phyloP scores from a whole-genome alignment of 179 eudicot species.

The Carnegiea gigantea region DNA sequence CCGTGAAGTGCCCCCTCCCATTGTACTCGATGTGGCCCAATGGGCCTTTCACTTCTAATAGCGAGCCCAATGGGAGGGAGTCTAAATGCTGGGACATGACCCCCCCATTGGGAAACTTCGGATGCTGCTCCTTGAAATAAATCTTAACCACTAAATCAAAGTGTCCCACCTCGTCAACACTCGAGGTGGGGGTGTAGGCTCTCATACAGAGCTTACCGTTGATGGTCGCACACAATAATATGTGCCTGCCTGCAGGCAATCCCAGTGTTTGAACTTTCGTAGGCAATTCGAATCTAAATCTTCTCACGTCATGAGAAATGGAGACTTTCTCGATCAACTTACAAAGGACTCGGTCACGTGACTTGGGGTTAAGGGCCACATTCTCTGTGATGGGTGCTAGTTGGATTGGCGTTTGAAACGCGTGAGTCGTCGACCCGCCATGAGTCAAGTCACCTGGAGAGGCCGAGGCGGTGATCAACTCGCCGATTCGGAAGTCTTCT shows the following conservation, averaged over 20 bases:
- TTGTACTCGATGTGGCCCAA: slow-evolving; percentile 82
- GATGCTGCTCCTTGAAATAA: slow-evolving; percentile 58
- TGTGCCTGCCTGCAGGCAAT: slow-evolving; percentile 80
- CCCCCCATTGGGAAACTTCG: slow-evolving; percentile 77
- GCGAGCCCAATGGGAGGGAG: slow-evolving; percentile 48
- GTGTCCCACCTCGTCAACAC: slow-evolving; percentile 55
- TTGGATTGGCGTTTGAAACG: background rate
- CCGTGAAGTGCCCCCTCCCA: slow-evolving; percentile 63
- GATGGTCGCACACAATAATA: slow-evolving; percentile 56
- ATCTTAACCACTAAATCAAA: slow-evolving; percentile 79
- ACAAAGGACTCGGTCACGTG: slow-evolving; percentile 61
- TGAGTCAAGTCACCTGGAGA: slow-evolving; percentile 62
- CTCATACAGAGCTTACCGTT: slow-evolving; percentile 77
- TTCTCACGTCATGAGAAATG: slow-evolving; percentile 68
- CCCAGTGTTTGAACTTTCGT: slow-evolving; percentile 65
- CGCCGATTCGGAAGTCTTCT: slow-evolving; percentile 68
- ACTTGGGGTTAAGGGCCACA: slow-evolving; percentile 46
- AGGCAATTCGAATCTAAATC: slow-evolving; percentile 63
- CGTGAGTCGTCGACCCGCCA: slow-evolving; percentile 31
- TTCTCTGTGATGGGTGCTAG: slow-evolving; percentile 52
- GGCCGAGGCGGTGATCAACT: slow-evolving; percentile 55
- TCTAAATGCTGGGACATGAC: slow-evolving; percentile 71
- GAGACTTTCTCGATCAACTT: slow-evolving; percentile 64
- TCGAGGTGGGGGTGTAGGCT: slow-evolving; percentile 76
- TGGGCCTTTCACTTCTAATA: slow-evolving; percentile 74